Evolutionary conservation across 164 flowering plant species (phyloP).

Genomic region (Aristolochia fimbriata): DNA sequence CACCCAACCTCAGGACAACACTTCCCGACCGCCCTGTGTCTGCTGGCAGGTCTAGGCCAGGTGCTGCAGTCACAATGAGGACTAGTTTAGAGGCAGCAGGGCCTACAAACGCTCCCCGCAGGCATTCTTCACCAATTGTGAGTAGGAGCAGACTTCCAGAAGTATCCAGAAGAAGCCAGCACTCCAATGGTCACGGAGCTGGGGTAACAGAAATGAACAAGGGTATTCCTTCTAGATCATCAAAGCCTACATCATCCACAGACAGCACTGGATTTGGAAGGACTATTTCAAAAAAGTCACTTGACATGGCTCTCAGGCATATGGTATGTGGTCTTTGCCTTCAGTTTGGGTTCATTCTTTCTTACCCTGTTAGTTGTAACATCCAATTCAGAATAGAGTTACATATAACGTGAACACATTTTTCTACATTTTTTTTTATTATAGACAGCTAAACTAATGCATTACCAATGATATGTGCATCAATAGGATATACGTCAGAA

Average conservation of each 20-base stretch:
- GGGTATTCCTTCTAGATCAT: constrained; percentile 31
- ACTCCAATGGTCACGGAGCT: constrained; percentile 37
- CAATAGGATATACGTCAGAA: constrained; percentile 71
- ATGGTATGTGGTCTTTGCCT: constrained; percentile 46
- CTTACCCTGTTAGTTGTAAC: no score
- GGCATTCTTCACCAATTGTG: constrained; percentile 61
- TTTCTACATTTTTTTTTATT: no score
- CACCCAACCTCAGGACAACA: constrained; percentile 86
- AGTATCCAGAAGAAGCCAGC: constrained; percentile 32
- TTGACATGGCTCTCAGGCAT: constrained; percentile 91
- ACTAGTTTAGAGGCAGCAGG: constrained; percentile 35
- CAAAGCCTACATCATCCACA: constrained; percentile 31
- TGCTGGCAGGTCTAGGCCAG: constrained; percentile 87
- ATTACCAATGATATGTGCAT: no score
- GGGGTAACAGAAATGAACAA: constrained; percentile 39
- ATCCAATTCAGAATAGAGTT: no score
- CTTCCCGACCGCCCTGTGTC: constrained; percentile 83
- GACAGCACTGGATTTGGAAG: constrained; percentile 84
- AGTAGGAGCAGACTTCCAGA: constrained; percentile 65
- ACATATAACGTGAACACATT: no score
- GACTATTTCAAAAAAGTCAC: constrained; percentile 81
- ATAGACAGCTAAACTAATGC: no score
- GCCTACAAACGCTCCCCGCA: constrained; percentile 29
- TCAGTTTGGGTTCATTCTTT: background rate
- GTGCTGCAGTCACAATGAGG: constrained; percentile 30